phyloP scores from a whole-genome alignment of 768 basidiomycete genomes.

The Pleurotus citrinopileatus region DNA sequence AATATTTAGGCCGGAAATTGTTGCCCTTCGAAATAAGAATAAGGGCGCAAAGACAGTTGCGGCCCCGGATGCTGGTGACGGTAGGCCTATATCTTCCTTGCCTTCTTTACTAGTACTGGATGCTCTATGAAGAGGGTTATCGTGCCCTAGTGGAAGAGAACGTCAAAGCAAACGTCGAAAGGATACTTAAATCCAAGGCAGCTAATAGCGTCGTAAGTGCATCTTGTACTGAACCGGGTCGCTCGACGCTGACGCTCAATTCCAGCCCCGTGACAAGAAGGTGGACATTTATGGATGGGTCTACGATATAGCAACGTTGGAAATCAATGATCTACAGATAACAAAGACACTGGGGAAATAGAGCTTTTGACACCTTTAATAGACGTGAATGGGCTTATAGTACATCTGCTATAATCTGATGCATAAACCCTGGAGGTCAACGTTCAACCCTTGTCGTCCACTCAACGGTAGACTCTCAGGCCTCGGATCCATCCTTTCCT shows the following conservation, averaged over 20 bases:
- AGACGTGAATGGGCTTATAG: too few relatives aligned
- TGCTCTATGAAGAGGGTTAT: not conserved
- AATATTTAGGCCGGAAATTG: slow-evolving; percentile 28
- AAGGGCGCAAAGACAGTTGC: not conserved
- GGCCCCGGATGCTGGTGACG: too few relatives aligned
- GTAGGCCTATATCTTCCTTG: too few relatives aligned
- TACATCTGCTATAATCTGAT: too few relatives aligned
- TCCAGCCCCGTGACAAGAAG: slow-evolving; percentile 7
- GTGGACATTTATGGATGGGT: slow-evolving; percentile 57
- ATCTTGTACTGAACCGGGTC: too few relatives aligned
- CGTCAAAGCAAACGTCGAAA: slow-evolving; percentile 9
- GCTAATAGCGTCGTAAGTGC: not conserved
- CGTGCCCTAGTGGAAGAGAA: slow-evolving; percentile 10
- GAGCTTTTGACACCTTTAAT: not conserved
- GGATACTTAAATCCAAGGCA: not conserved
- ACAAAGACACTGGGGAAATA: not conserved
- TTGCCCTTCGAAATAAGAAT: slow-evolving; percentile 15
- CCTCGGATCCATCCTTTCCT: too few relatives aligned
- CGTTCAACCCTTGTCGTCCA: too few relatives aligned
- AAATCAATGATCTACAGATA: slow-evolving; percentile 44
- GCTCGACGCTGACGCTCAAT: not conserved
- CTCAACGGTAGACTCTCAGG: too few relatives aligned
- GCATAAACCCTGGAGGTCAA: too few relatives aligned
- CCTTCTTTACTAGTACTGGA: not conserved
- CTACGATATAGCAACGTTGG: slow-evolving; percentile 53